Evolutionary conservation across 2,329 filamentous ascomycete genomes (phyloP).

Genomic region (Pseudogymnoascus sp.): DNA sequence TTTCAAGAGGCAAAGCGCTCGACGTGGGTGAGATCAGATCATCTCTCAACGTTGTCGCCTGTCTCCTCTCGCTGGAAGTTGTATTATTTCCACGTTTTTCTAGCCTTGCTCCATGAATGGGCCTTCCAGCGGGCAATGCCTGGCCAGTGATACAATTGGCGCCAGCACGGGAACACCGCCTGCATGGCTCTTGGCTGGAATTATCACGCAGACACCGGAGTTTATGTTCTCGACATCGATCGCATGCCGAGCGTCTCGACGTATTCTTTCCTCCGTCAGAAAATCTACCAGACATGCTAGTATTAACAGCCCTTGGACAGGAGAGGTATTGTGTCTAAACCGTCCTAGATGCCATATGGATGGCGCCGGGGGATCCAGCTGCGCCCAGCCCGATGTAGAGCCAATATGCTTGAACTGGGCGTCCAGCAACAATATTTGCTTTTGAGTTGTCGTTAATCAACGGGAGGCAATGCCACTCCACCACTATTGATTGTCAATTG

Average conservation of each 20-base stretch:
- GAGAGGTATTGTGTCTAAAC: neutral
- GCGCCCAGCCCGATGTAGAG: neutral
- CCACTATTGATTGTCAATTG: neutral
- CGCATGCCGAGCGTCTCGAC: neutral
- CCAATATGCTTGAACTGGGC: neutral
- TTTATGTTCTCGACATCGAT: conserved; percentile 4
- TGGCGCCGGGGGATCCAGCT: neutral
- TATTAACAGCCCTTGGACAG: neutral
- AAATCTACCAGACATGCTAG: neutral
- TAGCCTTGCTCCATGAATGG: neutral
- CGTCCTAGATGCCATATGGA: neutral
- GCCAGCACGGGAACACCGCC: neutral
- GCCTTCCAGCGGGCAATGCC: neutral
- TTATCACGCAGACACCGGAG: neutral
- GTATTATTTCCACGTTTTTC: neutral
- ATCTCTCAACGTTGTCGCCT: neutral
- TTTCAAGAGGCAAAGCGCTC: neutral
- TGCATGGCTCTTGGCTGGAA: neutral
- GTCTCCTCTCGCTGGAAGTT: neutral
- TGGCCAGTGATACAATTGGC: neutral
- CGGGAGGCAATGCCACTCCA: neutral
- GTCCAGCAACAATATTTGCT: neutral
- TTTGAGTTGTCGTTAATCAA: neutral
- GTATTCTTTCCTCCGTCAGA: neutral
- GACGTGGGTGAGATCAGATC: neutral